Evolutionary conservation across 1,284 basidiomycete species (phyloP).

Genomic region (Cystobasidium pallidum): DNA sequence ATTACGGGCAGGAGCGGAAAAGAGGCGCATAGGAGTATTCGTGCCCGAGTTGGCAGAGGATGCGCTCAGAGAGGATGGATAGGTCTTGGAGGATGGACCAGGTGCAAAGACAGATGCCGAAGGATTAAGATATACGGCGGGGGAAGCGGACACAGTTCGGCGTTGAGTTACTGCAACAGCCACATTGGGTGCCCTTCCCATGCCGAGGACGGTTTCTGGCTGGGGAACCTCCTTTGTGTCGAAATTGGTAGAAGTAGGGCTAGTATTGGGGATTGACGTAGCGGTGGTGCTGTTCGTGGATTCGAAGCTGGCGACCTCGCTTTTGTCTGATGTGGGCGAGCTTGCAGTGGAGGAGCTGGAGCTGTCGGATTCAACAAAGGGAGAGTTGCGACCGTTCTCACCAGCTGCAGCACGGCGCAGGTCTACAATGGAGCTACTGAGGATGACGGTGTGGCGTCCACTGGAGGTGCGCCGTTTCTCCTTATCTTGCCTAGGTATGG

Average conservation of each 20-base stretch:
- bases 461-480: slow-evolving; percentile 22
- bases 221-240: slow-evolving; percentile 14
- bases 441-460: slow-evolving; percentile 40
- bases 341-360: slow-evolving; percentile 34
- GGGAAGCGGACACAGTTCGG: slow-evolving; percentile 9
- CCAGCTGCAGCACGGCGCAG: slow-evolving; percentile 7
- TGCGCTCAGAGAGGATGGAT: slow-evolving; percentile 34
- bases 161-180: not conserved
- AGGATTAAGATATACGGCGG: slow-evolving; percentile 14
- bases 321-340: slow-evolving; percentile 35
- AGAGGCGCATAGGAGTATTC: slow-evolving; percentile 19
- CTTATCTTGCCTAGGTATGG: not conserved
- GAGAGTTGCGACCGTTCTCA: slow-evolving; percentile 5
- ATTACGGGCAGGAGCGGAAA: slow-evolving; percentile 34
- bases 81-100: slow-evolving; percentile 6
- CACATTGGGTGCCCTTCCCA: not conserved
- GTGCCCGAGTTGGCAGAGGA: slow-evolving; percentile 14
- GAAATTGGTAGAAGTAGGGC: slow-evolving; percentile 27
- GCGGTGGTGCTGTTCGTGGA: slow-evolving; percentile 17
- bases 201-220: not conserved
- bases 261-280: slow-evolving; percentile 18
- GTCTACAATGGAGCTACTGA: slow-evolving; percentile 27
- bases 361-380: slow-evolving; percentile 11
- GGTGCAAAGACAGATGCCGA: slow-evolving; percentile 29
- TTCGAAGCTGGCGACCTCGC: slow-evolving; percentile 40